Evolutionary conservation across 164 flowering plant genomes (phyloP).

Genomic region (Umbilicus rupestris): DNA sequence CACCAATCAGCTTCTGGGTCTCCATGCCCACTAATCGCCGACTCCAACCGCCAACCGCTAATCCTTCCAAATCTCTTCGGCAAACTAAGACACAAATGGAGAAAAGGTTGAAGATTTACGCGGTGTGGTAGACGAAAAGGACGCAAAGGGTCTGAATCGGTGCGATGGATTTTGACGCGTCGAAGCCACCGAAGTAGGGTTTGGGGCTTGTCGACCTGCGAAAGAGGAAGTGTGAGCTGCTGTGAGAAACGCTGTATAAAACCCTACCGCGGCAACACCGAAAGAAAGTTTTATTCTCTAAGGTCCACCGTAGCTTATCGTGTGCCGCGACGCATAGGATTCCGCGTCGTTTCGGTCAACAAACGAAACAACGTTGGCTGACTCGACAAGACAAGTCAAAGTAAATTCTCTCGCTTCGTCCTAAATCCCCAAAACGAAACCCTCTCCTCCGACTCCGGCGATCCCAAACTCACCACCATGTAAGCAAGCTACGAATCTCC

Average conservation of each 20-base stretch:
- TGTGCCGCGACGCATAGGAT: not conserved
- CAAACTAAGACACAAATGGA: too few species aligned
- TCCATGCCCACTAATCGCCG: not conserved
- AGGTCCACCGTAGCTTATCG: not conserved
- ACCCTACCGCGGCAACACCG: too few species aligned
- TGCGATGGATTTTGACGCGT: too few species aligned
- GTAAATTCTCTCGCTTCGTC: not conserved
- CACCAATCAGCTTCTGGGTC: not conserved
- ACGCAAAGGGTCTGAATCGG: too few species aligned
- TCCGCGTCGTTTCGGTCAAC: not conserved
- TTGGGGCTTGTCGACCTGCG: too few species aligned
- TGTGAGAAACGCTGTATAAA: too few species aligned
- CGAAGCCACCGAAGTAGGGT: too few species aligned
- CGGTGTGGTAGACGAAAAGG: too few species aligned
- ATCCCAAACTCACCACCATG: slow-evolving; percentile 1
- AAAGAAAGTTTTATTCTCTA: too few species aligned
- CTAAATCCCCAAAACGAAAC: not conserved
- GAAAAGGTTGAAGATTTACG: too few species aligned
- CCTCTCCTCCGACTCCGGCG: slow-evolving; percentile 4
- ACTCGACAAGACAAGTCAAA: slow-evolving; percentile 4
- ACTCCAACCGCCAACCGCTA: not conserved
- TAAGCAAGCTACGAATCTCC: slow-evolving; percentile 3
- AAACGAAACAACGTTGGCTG: not conserved
- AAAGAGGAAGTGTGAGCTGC: too few species aligned
- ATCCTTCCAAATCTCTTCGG: too few species aligned